Evolutionary conservation across 2,329 filamentous ascomycete genomes (phyloP), one percentile per base, ranked within the genome.

Genomic region (Beauveria rudraprayagi): DNA sequence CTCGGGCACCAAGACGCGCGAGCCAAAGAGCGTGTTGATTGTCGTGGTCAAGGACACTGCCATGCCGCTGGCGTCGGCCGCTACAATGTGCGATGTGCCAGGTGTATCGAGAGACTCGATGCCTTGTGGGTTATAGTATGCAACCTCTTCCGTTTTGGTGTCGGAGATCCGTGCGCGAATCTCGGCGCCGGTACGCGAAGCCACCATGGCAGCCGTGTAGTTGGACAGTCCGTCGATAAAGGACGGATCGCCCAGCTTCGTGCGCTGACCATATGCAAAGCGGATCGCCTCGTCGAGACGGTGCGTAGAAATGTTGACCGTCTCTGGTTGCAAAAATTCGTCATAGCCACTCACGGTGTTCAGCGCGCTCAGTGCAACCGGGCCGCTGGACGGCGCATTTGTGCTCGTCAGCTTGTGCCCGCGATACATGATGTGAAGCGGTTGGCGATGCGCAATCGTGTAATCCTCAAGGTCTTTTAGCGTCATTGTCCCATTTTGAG

Each of bases 251-350:
- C 90, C 92, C 0, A 96, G 80, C 37, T 89, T 77, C 1, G 83
- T 80, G 56, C 91, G 83, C 77, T 87, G 75, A 2, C 88, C 91
- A 67, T 95, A 96, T 0, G 86, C 90, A 69, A 92, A 96, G 8
- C 89, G 80, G 63, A 95, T 88, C 1, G 90, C 88, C 76, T 96
- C 91, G 65, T 93, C 86, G n/a, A 96, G 75, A 0, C 88, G 80
- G 70, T 96, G 91, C 0, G 88, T 90, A 44, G 85, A 90, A 0
- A 91, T 70, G 65, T 82, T 81, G 53, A 77, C 75, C 2, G 77
- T 74, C 1, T 76, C 73, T 1, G 80, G 73, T 14, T 84, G 75
- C 19, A 84, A 86, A 53, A 93, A 85, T 24, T 78, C 78, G 0
- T 82, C 75, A 68, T 91, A 95, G 0, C 89, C 89, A 63, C 87